Base-by-base conservation (phyloP, 257 asterid genomes). In the Salvia hispanica region DNA sequence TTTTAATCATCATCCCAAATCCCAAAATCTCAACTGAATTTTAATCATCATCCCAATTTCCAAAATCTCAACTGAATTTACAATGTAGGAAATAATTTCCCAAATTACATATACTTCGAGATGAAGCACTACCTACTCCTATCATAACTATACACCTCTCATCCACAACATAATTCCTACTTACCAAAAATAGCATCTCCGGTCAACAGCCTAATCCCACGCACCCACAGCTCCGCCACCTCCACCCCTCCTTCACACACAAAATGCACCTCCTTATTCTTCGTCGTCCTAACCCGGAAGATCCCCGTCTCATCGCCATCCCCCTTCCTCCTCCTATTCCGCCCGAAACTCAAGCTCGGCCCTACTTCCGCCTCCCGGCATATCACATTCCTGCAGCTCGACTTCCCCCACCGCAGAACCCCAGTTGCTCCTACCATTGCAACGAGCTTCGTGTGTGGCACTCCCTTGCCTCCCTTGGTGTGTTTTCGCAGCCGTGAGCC, bases 401-500 rank as follows among this genome's bases (percentile, higher is more conserved):
- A 84, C 28, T 84, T 84, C 16, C 97, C 95, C 97, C 97, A 90
- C 9, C 81, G 69, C 59, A 90, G 73, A 40, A 82, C 76, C 15
- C 93, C 96, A 0, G 48, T 39, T 7, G 76, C 52, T 66, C 67
- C 85, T 55, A 73, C 67, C 88, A 90, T 84, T 46, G 73, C 76
- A n/a, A 87, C 71, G 12, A 71, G 45, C 82, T 90, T 90, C 72
- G 14, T 15, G 33, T 90, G 97, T 5, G 95, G 87, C 55, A 80
- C 73, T 53, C 97, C 97, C 65, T 80, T 90, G 37, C 97, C 97
- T 66, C 91, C 87, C 74, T 79, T 90, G 21, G 90, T 90, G 79
- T 90, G 95, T 73, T 90, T 90, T 43, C 51, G 58, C 21, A 87
- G 76, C 36, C 2, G 44, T 11, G 88, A 71, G 12, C 97, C 97